These are phyloP conservation scores for Bolboschoenoplectus hybrid DNA, from an alignment of 202 grass and related monocot species.

Conservation along the genomic window DNA sequence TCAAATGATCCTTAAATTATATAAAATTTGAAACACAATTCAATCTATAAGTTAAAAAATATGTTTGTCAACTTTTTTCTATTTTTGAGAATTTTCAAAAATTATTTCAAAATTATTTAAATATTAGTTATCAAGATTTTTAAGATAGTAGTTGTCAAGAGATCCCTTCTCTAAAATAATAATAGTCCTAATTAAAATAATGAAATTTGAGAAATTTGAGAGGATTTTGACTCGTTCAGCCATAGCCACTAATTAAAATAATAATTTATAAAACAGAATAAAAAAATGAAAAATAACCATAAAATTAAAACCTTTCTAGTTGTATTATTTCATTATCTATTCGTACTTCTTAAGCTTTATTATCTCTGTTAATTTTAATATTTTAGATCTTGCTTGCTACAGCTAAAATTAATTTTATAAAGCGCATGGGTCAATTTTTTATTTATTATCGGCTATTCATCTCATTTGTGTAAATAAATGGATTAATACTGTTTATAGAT, in stretches of 20 bases:
- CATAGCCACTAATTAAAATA: neutral
- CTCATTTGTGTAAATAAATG: neutral
- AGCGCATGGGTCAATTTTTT: neutral
- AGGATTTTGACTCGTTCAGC: neutral
- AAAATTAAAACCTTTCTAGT: neutral
- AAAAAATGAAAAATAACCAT: neutral
- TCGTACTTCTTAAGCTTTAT: slow-evolving; percentile 4
- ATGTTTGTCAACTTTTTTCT: no score
- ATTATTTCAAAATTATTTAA: no score
- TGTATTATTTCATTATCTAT: neutral
- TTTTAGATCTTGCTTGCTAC: slow-evolving; percentile 13
- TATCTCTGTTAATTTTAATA: neutral
- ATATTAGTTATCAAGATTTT: no score
- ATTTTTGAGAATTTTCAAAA: no score
- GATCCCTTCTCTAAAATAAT: no score
- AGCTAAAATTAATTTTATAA: slow-evolving; percentile 21
- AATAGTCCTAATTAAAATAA: no score
- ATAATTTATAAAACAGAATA: neutral
- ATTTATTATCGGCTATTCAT: neutral
- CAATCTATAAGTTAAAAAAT: no score
- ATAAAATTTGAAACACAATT: no score
- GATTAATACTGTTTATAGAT: neutral
- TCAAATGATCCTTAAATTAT: no score
- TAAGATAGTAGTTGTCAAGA: neutral
- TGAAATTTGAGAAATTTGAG: neutral